Evolutionary conservation across 495 filamentous ascomycete species (phyloP).

Genomic region (Pyrenula aspistea): DNA sequence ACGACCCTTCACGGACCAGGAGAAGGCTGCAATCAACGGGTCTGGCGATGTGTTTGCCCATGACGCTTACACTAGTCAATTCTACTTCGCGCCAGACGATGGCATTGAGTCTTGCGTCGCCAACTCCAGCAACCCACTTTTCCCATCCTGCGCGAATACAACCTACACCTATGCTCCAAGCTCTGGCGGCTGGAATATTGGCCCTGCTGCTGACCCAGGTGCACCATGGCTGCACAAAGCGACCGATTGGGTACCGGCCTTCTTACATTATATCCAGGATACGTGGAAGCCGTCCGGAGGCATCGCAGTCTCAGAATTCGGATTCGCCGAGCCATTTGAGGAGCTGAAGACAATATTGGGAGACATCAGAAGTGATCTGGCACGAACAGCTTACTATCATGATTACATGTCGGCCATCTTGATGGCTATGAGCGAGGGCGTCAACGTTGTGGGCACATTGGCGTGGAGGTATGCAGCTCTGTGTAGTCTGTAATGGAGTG

Average conservation of each 20-base stretch:
- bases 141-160: constrained; percentile 28
- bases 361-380: constrained; percentile 11
- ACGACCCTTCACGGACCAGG: constrained; percentile 16
- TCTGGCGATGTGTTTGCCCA: constrained; percentile 33
- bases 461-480: constrained; percentile 24
- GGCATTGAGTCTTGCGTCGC: constrained; percentile 23
- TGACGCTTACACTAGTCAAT: constrained; percentile 33
- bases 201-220: constrained; percentile 3
- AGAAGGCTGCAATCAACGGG: constrained; percentile 20
- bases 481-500: background rate
- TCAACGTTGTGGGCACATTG: constrained; percentile 30
- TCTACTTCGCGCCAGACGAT: constrained; percentile 22
- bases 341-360: constrained; percentile 23
- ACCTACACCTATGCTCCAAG: constrained; percentile 5
- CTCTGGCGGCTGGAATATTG: constrained; percentile 24
- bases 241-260: constrained; percentile 28
- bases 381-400: constrained; percentile 28
- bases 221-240: constrained; percentile 13
- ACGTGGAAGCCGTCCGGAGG: constrained; percentile 19
- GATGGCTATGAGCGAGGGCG: constrained; percentile 28
- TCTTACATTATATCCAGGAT: constrained; percentile 29
- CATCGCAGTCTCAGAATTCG: constrained; percentile 28
- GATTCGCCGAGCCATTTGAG: constrained; percentile 20
- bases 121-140: constrained; percentile 17
- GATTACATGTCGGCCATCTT: constrained; percentile 29